Evolutionary conservation across 1,139 yeast species (phyloP).

Genomic region (Hemisphaericaspora xylanilytica): DNA sequence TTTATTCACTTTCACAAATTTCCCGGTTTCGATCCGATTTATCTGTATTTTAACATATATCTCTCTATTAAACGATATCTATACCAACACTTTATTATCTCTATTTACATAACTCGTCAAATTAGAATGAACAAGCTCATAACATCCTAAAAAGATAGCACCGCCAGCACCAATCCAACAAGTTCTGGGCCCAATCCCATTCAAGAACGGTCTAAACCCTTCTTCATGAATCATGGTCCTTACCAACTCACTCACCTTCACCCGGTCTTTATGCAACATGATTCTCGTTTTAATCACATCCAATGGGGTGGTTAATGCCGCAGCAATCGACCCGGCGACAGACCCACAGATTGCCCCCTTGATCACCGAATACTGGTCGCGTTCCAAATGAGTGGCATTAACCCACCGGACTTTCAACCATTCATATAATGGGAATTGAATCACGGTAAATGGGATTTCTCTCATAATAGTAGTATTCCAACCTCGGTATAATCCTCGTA

Average conservation of each 20-base stretch:
- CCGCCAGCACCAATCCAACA: constrained; percentile 99
- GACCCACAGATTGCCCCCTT: constrained; percentile 96
- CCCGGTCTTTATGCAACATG: constrained; percentile 64
- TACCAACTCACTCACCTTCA: constrained; percentile 48
- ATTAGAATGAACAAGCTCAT: constrained; percentile 61
- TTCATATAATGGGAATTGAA: constrained; percentile 94
- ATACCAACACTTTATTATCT: neutral
- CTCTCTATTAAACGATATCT: neutral
- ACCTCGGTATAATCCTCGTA: constrained; percentile 84
- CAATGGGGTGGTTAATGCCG: constrained; percentile 89
- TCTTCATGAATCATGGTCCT: constrained; percentile 55
- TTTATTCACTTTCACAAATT: no score
- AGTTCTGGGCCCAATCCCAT: constrained; percentile 91
- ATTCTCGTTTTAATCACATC: constrained; percentile 90
- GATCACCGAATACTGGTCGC: constrained; percentile 47
- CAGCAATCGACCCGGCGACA: constrained; percentile 91
- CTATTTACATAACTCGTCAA: constrained; percentile 10
- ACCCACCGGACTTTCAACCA: constrained; percentile 61
- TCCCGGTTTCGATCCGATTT: no score
- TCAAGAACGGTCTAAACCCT: constrained; percentile 65
- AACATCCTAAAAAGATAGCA: constrained; percentile 91
- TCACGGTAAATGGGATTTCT: constrained; percentile 93
- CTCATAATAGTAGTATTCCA: constrained; percentile 90
- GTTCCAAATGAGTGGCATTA: constrained; percentile 24
- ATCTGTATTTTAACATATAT: no score